Evolutionary conservation across 257 asterid species (phyloP).

Genomic region (Leptodermis oblonga): DNA sequence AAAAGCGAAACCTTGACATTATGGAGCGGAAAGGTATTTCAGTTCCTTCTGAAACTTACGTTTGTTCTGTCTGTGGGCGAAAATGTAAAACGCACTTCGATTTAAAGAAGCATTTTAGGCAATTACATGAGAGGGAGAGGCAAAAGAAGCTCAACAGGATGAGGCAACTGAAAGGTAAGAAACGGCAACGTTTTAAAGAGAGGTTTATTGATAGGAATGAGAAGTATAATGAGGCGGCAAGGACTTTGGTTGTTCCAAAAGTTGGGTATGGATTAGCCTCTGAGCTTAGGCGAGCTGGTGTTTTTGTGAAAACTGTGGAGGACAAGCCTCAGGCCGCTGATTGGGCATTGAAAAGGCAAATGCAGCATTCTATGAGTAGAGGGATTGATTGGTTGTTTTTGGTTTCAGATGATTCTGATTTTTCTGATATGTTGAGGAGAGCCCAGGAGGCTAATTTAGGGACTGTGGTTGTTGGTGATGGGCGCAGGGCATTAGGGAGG

Average conservation of each 20-base stretch:
- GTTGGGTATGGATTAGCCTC: conserved; percentile 74
- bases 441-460: conserved; percentile 72
- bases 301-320: conserved; percentile 76
- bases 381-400: conserved; percentile 90
- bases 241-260: conserved; percentile 54
- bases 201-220: conserved; percentile 63
- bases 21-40: conserved; percentile 59
- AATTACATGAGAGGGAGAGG: conserved; percentile 82
- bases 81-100: conserved; percentile 66
- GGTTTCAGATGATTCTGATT: conserved; percentile 86
- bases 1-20: conserved; percentile 43
- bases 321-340: conserved; percentile 98
- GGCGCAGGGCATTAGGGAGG: conserved; percentile 70
- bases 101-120: conserved; percentile 77
- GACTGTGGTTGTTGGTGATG: conserved; percentile 87
- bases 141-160: conserved; percentile 72
- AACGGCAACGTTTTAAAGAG: conserved; percentile 73
- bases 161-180: conserved; percentile 81
- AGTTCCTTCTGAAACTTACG: conserved; percentile 43
- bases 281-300: conserved; percentile 86
- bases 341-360: conserved; percentile 92
- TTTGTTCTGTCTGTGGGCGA: conserved; percentile 85
- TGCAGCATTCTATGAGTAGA: conserved; percentile 83
- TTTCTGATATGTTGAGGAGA: conserved; percentile 73
- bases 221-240: conserved; percentile 75